Percentiles rank a stretch among this genome's conserved stretches.
Evolutionary conservation across 768 basidiomycete genomes (phyloP).

Genomic region (Fomitopsis serialis): DNA sequence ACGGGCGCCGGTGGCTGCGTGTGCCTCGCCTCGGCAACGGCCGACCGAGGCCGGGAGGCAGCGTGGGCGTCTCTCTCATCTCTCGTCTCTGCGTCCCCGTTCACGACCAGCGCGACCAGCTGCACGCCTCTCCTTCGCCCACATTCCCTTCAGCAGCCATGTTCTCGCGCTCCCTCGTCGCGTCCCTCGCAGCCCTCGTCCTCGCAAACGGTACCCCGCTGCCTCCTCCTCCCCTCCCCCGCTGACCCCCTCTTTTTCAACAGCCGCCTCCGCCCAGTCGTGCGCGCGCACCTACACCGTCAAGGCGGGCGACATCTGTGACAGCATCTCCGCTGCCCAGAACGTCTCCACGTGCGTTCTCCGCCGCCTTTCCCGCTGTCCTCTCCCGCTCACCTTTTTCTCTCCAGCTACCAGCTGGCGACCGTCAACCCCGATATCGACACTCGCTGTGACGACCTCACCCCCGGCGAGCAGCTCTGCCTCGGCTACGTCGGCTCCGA

Average conservation of each 20-base stretch:
- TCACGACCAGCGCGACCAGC: conserved; percentile 15
- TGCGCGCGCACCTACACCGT: conserved; percentile 65
- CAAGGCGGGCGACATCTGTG: conserved; percentile 54
- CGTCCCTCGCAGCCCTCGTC: conserved; percentile 39
- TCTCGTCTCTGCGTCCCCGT: conserved; percentile 14
- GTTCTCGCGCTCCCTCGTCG: conserved; percentile 33
- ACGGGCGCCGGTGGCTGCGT: background rate
- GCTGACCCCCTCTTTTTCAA: background rate
- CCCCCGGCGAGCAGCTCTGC: conserved; percentile 47
- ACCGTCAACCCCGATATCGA: conserved; percentile 54
- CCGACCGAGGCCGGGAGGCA: background rate
- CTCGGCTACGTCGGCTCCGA: conserved; percentile 56
- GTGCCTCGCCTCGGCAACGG: background rate
- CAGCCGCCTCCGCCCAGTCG: conserved; percentile 17
- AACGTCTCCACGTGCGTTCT: conserved; percentile 56
- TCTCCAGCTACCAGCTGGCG: conserved; percentile 66
- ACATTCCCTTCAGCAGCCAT: conserved; percentile 27
- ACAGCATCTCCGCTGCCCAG: conserved; percentile 55
- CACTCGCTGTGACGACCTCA: conserved; percentile 52
- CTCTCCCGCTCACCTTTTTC: background rate
- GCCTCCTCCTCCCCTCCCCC: background rate
- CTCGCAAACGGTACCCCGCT: conserved; percentile 36
- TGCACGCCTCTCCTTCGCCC: conserved; percentile 9
- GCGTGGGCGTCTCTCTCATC: conserved; percentile 4
- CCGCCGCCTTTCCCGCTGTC: no score